Evolutionary conservation across 2,329 filamentous ascomycete species (phyloP), one percentile per base, ranked within the genome.

Genomic region (Raffaelea arxii): DNA sequence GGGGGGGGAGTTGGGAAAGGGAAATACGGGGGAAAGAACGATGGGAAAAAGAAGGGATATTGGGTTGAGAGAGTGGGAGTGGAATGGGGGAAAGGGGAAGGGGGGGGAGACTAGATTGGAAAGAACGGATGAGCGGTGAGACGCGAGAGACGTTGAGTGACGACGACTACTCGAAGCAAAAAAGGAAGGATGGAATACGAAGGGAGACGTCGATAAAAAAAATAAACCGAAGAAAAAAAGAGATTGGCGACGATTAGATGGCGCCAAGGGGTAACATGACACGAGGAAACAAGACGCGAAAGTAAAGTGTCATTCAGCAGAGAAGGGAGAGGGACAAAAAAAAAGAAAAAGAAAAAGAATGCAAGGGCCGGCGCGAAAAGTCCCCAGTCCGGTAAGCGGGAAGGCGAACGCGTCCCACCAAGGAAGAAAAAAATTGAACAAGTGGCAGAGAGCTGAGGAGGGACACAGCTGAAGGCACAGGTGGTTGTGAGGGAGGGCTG

Each of bases 291-390:
- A 18, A 36, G 32, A 18, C 16, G 32, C 16, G 7, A 18, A 16
- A 12, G 16, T n/a, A 16, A 12, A 18, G 27, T 9, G 27, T 16
- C 10, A 16, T 9, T 32, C 27, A 16, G 16, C 27, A 32, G 27
- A 32, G 16, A 32, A 32, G 27, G 27, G 27, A 36, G 16, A 6
- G 32, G 16, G 32, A 30, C 9, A 30, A 16, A 16, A 36, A 36
- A 36, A 36, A 36, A 18, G 32, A 36, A 36, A n/a, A 36, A 36
- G 9, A 30, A 36, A 36, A 36, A 18, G 32, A 6, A 36, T 6
- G 43, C 43, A 38, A 44, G 43, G 43, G 35, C 43, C 43, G 43
- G 32, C 43, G 43, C 43, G 43, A 27, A 38, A 25, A 36, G 32
- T 7, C n/a, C 11, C 32, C 35, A n/a, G 22, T 23, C 27, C 43